phyloP scores from a whole-genome alignment of 805 yeast species.

The Pichia sporocuriosa region DNA sequence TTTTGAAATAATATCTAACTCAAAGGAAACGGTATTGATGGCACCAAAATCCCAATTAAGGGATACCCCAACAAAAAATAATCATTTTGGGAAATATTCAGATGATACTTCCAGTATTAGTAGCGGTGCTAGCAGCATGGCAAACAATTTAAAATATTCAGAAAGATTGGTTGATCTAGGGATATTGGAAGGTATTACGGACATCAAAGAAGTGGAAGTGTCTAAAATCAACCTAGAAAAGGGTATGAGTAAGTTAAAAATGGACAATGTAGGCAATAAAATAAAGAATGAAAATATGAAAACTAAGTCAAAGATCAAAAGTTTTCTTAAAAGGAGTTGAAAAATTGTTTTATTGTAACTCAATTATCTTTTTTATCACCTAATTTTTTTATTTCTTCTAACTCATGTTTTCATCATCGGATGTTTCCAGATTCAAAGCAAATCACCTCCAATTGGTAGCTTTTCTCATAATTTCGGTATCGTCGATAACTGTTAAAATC shows the following conservation, averaged over 20 bases:
- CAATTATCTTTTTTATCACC: background rate
- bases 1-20: slow-evolving; percentile 5
- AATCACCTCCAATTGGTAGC: too few species aligned
- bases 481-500: too few species aligned
- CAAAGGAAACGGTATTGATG: slow-evolving; percentile 1
- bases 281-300: slow-evolving; percentile 6
- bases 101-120: background rate
- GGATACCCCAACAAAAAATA: background rate
- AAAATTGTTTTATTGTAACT: background rate
- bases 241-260: slow-evolving; percentile 4
- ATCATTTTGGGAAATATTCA: background rate
- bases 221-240: slow-evolving; percentile 1
- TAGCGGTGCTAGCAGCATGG: background rate
- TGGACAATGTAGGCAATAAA: slow-evolving; percentile 6
- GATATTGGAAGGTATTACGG: slow-evolving; percentile 5
- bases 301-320: slow-evolving; percentile 2
- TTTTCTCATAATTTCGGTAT: too few species aligned
- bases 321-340: background rate
- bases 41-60: slow-evolving; percentile 1
- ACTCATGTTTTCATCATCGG: too few species aligned
- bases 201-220: slow-evolving; percentile 3
- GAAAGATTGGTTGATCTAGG: slow-evolving; percentile 2
- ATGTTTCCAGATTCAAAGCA: too few species aligned
- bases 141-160: background rate
- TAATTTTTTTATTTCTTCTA: background rate